phyloP scores from a whole-genome alignment of 2,329 filamentous ascomycete species.

The Aspergillus alliaceus region DNA sequence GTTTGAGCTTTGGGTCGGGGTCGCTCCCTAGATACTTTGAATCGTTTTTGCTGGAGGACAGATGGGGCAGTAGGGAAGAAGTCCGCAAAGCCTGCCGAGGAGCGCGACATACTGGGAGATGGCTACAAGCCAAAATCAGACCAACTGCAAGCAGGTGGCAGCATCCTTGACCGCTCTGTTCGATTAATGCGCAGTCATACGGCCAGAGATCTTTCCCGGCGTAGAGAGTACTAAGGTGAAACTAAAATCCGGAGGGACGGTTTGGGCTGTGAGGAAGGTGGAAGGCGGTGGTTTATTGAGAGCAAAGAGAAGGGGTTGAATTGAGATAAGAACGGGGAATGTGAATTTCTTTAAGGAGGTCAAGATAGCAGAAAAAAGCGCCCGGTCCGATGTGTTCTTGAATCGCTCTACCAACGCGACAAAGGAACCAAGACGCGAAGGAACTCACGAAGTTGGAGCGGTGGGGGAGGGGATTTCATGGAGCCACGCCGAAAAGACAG shows the following conservation, averaged over 20 bases:
- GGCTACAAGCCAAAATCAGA: conserved; percentile 43
- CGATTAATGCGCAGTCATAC: conserved; percentile 22
- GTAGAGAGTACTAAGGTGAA: conserved; percentile 10
- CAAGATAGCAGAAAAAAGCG: neutral
- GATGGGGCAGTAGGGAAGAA: conserved; percentile 80
- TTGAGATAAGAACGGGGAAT: neutral
- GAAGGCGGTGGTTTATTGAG: neutral
- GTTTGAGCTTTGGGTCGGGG: conserved; percentile 56
- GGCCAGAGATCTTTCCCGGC: conserved; percentile 20
- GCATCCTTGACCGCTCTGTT: conserved; percentile 38
- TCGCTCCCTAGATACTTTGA: conserved; percentile 56
- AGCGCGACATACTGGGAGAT: conserved; percentile 71
- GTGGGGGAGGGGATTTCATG: neutral
- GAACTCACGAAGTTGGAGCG: neutral
- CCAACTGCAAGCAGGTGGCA: conserved; percentile 34
- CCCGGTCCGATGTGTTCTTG: neutral
- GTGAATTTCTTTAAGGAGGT: neutral
- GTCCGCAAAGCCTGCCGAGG: conserved; percentile 77
- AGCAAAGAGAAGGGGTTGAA: neutral
- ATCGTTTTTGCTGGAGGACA: conserved; percentile 54
- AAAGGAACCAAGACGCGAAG: conserved; percentile 4
- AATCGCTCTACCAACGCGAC: conserved; percentile 4
- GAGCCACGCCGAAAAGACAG: neutral
- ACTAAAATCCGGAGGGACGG: neutral
- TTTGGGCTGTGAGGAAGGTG: neutral